phyloP scores from a whole-genome alignment of 2,329 filamentous ascomycete genomes.

The Aspergillus jensenii region DNA sequence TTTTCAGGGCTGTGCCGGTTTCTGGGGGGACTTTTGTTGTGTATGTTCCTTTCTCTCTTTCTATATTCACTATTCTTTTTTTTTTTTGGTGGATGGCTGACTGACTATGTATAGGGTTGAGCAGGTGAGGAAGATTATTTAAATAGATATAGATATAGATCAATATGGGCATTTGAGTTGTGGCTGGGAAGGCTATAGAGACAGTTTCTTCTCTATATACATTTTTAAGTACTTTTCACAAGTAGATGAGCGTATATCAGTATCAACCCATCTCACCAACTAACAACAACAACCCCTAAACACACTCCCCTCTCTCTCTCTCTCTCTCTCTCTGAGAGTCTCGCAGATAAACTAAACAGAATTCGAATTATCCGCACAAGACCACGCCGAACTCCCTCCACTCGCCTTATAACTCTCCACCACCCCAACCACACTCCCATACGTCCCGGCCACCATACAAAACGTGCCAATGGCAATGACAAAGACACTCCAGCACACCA shows the following conservation, averaged over 20 bases:
- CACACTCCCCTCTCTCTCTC: no score
- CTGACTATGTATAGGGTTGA: background rate
- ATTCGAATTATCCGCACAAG: conserved; percentile 46
- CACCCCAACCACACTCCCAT: conserved; percentile 45
- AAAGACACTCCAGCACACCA: conserved; percentile 4
- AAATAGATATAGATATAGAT: background rate
- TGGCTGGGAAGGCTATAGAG: no score
- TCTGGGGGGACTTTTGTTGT: conserved; percentile 85
- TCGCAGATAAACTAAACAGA: background rate
- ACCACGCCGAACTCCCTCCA: conserved; percentile 41
- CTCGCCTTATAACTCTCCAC: conserved; percentile 36
- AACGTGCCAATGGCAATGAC: conserved; percentile 36
- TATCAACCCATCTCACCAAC: no score
- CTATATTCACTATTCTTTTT: background rate
- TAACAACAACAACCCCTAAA: background rate
- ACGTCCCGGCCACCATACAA: conserved; percentile 47
- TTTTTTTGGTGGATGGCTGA: background rate
- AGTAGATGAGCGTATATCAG: no score
- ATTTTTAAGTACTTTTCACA: background rate
- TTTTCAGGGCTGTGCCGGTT: conserved; percentile 90
- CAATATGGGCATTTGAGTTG: no score
- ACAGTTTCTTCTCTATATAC: background rate
- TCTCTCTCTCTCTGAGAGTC: no score
- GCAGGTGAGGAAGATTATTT: background rate
- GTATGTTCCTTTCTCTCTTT: conserved; percentile 43